Evolutionary conservation across 139 green algal species (phyloP), one percentile per base, ranked within the genome.

Genomic region (Deuterostichococcus epilithicus): DNA sequence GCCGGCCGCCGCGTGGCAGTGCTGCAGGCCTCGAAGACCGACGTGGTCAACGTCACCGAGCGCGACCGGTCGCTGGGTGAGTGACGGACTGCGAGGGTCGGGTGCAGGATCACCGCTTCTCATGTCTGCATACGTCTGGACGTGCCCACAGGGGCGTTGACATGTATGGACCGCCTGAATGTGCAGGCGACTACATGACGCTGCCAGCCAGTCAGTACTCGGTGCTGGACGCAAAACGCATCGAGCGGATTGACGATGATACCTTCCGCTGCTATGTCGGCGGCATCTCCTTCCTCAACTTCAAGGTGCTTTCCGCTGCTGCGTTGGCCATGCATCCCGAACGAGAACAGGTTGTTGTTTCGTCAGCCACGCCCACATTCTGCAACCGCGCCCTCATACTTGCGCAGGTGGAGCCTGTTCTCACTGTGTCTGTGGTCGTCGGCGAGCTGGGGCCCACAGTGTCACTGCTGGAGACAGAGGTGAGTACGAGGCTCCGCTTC

Each of bases 121-220:
- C 47, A 22, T 22, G 47, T 18, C 47, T n/a, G 18, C 47, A n/a
- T n/a, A n/a, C n/a, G n/a, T n/a, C n/a, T n/a, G n/a, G n/a, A n/a
- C n/a, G n/a, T n/a, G n/a, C n/a, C n/a, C n/a, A n/a, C n/a, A n/a
- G n/a, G n/a, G n/a, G n/a, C n/a, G n/a, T n/a, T n/a, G n/a, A n/a
- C n/a, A n/a, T n/a, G n/a, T n/a, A n/a, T n/a, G n/a, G n/a, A n/a
- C n/a, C n/a, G n/a, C n/a, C n/a, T n/a, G n/a, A 52, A 52, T 52
- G 3, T 36, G 69, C 85, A 87, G 92, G 84, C 13, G 89, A 90
- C 18, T 97, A 97, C 86, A 97, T 97, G 93, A 73, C 85, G 4
- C 78, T 97, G 18, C 93, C 93, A 32, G 92, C 91, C 25, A 91
- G 83, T 78, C 93, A 97, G 76, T 97, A 97, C 72, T 92, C 83